Percentiles rank a stretch among this genome's conserved stretches.
Conservation (phyloP, 345 rosid genomes). For the Aethionema arabicum region DNA sequence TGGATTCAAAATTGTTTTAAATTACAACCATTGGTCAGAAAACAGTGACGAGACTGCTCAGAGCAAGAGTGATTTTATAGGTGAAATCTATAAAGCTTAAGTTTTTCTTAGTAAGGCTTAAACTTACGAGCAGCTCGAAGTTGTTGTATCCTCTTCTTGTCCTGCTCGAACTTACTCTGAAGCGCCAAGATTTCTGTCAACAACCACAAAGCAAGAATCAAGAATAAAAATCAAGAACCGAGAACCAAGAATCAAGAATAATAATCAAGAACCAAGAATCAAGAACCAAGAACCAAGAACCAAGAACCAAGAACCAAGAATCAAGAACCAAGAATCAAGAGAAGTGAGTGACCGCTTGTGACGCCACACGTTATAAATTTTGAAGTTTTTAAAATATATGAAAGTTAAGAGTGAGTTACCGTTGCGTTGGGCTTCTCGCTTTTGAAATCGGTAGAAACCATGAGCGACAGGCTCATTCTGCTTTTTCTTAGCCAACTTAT, state of each 20-base stretch:
- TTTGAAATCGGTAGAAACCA: slow-evolving; percentile 91
- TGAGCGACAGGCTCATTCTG: slow-evolving; percentile 52
- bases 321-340: slow-evolving; percentile 6
- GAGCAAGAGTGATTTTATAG: not conserved
- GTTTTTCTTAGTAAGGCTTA: slow-evolving; percentile 55
- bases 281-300: not conserved
- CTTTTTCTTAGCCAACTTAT: slow-evolving; percentile 68
- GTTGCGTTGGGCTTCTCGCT: slow-evolving; percentile 77
- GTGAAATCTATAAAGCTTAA: slow-evolving; percentile 4
- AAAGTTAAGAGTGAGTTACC: slow-evolving; percentile 46
- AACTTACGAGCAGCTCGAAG: slow-evolving; percentile 89
- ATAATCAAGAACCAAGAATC: slow-evolving; percentile 67
- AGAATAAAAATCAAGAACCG: slow-evolving; percentile 20
- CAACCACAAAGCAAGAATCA: not conserved
- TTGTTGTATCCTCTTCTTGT: slow-evolving; percentile 82
- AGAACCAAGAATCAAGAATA: slow-evolving; percentile 17
- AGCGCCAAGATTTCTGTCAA: slow-evolving; percentile 75
- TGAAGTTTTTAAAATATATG: slow-evolving; percentile 8
- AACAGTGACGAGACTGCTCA: slow-evolving; percentile 10
- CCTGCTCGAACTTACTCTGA: slow-evolving; percentile 88
- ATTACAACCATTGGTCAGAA: slow-evolving; percentile 19
- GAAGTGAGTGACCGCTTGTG: not conserved
- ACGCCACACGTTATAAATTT: not conserved
- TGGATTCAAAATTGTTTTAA: slow-evolving; percentile 9
- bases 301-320: slow-evolving; percentile 2